These are phyloP conservation scores for Jasminum sambac DNA, from an alignment of 257 asterid species.

Conservation along the genomic window DNA sequence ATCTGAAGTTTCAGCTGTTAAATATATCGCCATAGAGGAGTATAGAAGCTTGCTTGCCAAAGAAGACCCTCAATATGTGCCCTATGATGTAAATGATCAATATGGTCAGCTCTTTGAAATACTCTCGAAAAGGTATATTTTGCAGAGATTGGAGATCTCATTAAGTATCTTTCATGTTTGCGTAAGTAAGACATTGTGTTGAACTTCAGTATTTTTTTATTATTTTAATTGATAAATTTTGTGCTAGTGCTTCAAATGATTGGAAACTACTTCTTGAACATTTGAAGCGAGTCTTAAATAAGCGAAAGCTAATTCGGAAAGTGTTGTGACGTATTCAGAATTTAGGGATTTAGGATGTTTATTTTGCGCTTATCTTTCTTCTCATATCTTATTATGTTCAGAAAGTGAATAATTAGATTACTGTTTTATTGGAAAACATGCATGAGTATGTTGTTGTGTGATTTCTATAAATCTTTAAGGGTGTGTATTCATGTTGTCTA, in stretches of 20 bases:
- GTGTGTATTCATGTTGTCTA: slow-evolving; percentile 29
- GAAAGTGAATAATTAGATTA: slow-evolving; percentile 4
- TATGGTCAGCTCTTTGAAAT: slow-evolving; percentile 82
- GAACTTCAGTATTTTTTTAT: slow-evolving; percentile 6
- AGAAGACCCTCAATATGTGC: slow-evolving; percentile 76
- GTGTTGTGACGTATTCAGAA: not conserved
- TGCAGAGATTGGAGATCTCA: slow-evolving; percentile 9
- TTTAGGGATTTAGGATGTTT: not conserved
- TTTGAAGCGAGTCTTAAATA: not conserved
- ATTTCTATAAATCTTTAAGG: slow-evolving; percentile 17
- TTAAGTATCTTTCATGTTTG: not conserved
- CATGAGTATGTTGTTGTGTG: not conserved
- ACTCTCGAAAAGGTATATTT: slow-evolving; percentile 67
- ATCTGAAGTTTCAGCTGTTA: slow-evolving; percentile 97
- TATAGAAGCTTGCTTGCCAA: slow-evolving; percentile 70
- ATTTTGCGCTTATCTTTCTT: not conserved
- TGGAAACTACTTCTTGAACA: slow-evolving; percentile 1
- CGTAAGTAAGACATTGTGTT: not conserved
- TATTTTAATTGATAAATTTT: not conserved
- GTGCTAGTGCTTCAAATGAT: not conserved
- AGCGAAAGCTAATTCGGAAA: not conserved
- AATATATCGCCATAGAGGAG: slow-evolving; percentile 71
- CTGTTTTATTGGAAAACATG: not conserved
- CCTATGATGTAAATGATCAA: slow-evolving; percentile 70
- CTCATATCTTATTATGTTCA: slow-evolving; percentile 10